Base-by-base conservation (phyloP, 768 basidiomycete species). In the Kwoniella sp. region DNA sequence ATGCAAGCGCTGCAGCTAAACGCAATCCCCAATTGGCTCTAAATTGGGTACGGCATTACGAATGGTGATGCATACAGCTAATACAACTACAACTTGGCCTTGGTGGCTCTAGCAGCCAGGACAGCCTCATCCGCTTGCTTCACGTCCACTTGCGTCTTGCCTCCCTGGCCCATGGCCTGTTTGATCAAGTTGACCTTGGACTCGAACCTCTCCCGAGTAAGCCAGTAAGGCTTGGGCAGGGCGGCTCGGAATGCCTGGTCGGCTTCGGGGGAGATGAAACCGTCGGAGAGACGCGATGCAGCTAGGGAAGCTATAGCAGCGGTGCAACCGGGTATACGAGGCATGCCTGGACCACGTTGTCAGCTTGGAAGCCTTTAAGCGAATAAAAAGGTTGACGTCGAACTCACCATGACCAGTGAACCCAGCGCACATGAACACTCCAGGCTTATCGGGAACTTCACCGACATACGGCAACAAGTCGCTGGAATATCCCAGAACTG, bases 391-490 rank as follows among this genome's bases (percentile, higher is more conserved):
- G 50, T n/a, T n/a, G n/a, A n/a, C n/a, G n/a, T n/a, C n/a, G n/a
- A n/a, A 68, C 73, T 54, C 26, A 74, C 73, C 73, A 55, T 74
- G 73, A 13, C 73, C 73, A n/a, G 70, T 70, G 60, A 74, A 74
- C 20, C 71, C 73, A 25, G 73, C 73, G 31, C 57, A 63, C 41
- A 74, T 52, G 53, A 66, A 72, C 17, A 74, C 65, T 22, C 73
- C 73, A 12, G 63, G 58, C 45, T 62, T 58, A 7, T 63, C 61
- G 1, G 73, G 73, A 13, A 63, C 52, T 55, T 70, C 58, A 20
- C 73, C 73, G 12, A 74, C 60, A 22, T 66, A 70, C 7, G 73
- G 73, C 25, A 68, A 58, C n/a, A 74, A 58, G 41, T 74, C 73
- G 45, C 51, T 58, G 29, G 71, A 70, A 58, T 74, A 74, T 9